Evolutionary conservation across 2,329 filamentous ascomycete genomes (phyloP).

Genomic region (Ophiocordyceps camponoti-saundersi): DNA sequence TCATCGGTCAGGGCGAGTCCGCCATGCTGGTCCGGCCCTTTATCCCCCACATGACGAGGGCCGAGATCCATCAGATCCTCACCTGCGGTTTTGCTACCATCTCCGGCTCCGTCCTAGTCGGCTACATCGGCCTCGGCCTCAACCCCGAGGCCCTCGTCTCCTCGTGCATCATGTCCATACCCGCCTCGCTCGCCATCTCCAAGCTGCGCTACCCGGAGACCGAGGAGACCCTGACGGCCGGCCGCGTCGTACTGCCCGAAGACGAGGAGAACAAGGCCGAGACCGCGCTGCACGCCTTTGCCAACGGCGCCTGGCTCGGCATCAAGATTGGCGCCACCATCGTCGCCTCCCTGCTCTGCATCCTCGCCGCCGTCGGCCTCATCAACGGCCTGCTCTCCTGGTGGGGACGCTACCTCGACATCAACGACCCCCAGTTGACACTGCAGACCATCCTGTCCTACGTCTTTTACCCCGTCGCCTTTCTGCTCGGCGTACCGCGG

Average conservation of each 20-base stretch:
- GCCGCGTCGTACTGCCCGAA: constrained; percentile 64
- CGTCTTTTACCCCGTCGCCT: constrained; percentile 60
- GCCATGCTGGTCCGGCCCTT: constrained; percentile 86
- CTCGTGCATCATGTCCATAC: constrained; percentile 91
- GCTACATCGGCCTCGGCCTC: constrained; percentile 70
- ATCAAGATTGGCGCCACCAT: constrained; percentile 81
- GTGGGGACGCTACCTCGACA: constrained; percentile 68
- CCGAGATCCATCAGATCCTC: constrained; percentile 87
- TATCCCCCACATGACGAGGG: constrained; percentile 66
- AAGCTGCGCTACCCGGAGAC: constrained; percentile 83
- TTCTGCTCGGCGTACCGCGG: constrained; percentile 65
- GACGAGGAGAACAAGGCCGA: constrained; percentile 59
- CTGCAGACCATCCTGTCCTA: constrained; percentile 64
- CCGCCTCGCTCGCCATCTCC: constrained; percentile 73
- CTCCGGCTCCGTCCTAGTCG: constrained; percentile 70
- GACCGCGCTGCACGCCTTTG: constrained; percentile 72
- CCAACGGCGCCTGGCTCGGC: constrained; percentile 71
- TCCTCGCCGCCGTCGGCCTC: constrained; percentile 60
- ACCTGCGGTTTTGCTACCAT: constrained; percentile 86
- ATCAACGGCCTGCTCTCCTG: constrained; percentile 64
- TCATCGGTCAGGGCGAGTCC: constrained; percentile 87
- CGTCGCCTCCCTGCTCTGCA: constrained; percentile 60
- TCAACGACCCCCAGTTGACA: constrained; percentile 49
- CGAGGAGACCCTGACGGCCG: constrained; percentile 71
- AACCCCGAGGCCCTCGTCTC: constrained; percentile 76